Conservation (phyloP, 2,329 filamentous ascomycete genomes). For the Lasiodiplodia citricola region DNA sequence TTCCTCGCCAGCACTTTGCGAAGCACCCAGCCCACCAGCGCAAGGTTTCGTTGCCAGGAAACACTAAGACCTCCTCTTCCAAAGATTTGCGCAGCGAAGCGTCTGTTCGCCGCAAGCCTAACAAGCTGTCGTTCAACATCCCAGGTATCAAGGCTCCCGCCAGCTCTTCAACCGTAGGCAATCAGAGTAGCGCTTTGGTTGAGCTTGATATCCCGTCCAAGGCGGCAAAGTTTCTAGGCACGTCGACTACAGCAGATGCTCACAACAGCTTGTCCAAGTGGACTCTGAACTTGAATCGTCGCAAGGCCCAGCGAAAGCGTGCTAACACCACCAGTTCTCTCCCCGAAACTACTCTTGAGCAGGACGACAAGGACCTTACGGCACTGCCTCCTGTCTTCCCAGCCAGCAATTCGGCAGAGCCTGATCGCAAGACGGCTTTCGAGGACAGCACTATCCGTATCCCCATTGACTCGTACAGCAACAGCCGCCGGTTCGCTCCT, state of each 20-base stretch:
- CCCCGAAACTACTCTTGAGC: neutral
- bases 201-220: neutral
- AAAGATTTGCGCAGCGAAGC: neutral
- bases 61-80: neutral
- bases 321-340: slow-evolving; percentile 10
- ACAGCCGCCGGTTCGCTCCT: neutral
- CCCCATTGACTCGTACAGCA: neutral
- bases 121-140: neutral
- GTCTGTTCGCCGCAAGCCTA: no score
- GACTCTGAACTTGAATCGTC: neutral
- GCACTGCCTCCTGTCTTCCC: slow-evolving; percentile 1
- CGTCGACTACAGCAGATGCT: neutral
- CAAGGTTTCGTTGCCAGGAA: slow-evolving; percentile 2
- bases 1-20: neutral
- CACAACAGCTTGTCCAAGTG: slow-evolving; percentile 1
- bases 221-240: slow-evolving; percentile 7
- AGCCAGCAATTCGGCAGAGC: neutral
- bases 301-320: slow-evolving; percentile 9
- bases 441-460: neutral
- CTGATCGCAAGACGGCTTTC: neutral
- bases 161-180: neutral
- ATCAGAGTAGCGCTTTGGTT: neutral
- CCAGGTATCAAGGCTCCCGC: neutral
- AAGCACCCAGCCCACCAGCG: neutral
- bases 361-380: slow-evolving; percentile 2